These are phyloP conservation scores for Colletotrichum sidae DNA, from an alignment of 2,329 filamentous ascomycete species.

Conservation along the genomic window DNA sequence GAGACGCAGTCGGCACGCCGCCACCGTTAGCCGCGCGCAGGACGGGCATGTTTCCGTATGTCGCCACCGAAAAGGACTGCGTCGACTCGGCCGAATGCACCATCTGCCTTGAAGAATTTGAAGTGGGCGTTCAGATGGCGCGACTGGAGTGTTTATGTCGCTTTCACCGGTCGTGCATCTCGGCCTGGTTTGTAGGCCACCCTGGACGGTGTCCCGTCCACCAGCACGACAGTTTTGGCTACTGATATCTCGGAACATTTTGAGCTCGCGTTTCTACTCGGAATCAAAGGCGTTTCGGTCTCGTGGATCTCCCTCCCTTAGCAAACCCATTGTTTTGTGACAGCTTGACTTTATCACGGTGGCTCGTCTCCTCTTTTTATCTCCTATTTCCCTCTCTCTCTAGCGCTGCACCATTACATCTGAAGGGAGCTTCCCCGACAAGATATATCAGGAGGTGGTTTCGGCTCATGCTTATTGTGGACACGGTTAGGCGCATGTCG, in stretches of 20 bases:
- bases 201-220: constrained; percentile 75
- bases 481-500: constrained; percentile 8
- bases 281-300: constrained; percentile 33
- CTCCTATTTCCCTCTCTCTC: constrained; percentile 10
- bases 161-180: constrained; percentile 72
- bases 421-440: constrained; percentile 4
- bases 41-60: constrained; percentile 73
- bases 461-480: constrained; percentile 12
- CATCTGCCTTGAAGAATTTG: constrained; percentile 75
- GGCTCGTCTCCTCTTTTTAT: constrained; percentile 12
- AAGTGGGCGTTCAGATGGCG: constrained; percentile 72
- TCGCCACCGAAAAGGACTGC: constrained; percentile 75
- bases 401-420: not conserved
- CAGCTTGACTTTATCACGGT: constrained; percentile 2
- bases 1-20: constrained; percentile 40
- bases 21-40: constrained; percentile 54
- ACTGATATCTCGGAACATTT: constrained; percentile 44
- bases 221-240: constrained; percentile 72
- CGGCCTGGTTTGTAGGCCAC: constrained; percentile 71
- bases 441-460: not conserved
- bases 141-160: constrained; percentile 74
- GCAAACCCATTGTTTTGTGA: constrained; percentile 22
- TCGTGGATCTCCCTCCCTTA: constrained; percentile 12
- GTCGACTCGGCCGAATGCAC: constrained; percentile 76
- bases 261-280: constrained; percentile 4